These are phyloP conservation scores for Fagopyrum esculentum DNA, from an alignment of 148 eudicot species.

Conservation along the genomic window DNA sequence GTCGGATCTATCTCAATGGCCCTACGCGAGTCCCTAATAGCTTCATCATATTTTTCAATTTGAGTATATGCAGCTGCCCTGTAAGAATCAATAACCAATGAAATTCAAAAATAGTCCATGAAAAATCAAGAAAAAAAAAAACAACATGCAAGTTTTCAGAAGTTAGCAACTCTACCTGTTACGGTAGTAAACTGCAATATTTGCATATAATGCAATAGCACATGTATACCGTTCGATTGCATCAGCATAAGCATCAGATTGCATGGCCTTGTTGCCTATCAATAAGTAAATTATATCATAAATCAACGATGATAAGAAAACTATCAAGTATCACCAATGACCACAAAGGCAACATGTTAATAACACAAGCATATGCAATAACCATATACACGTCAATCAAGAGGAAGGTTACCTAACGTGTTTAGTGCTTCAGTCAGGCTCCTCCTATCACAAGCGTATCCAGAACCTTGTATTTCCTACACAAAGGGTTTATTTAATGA, in stretches of 20 bases:
- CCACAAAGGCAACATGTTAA: background rate
- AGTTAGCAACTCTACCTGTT: conserved; percentile 50
- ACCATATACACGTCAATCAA: background rate
- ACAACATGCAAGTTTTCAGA: background rate
- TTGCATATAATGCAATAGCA: conserved; percentile 68
- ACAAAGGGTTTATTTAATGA: conserved; percentile 5
- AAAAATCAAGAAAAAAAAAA: background rate
- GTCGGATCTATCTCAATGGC: conserved; percentile 74
- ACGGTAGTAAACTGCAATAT: conserved; percentile 86
- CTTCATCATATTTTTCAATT: conserved; percentile 52
- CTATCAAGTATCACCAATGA: background rate
- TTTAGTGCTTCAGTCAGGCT: conserved; percentile 74
- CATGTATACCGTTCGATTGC: conserved; percentile 81
- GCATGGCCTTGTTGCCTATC: conserved; percentile 84
- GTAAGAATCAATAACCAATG: conserved; percentile 21
- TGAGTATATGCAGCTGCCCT: conserved; percentile 99
- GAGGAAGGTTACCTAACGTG: conserved; percentile 51
- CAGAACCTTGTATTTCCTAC: conserved; percentile 70
- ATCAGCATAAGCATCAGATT: conserved; percentile 47
- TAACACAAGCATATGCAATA: background rate
- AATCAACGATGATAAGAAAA: background rate
- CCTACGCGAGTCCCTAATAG: conserved; percentile 63
- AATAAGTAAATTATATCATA: background rate
- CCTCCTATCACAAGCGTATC: conserved; percentile 39
- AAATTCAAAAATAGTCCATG: background rate